Conservation (phyloP, 768 basidiomycete species). For the Sistotremastrum niveocremeum region DNA sequence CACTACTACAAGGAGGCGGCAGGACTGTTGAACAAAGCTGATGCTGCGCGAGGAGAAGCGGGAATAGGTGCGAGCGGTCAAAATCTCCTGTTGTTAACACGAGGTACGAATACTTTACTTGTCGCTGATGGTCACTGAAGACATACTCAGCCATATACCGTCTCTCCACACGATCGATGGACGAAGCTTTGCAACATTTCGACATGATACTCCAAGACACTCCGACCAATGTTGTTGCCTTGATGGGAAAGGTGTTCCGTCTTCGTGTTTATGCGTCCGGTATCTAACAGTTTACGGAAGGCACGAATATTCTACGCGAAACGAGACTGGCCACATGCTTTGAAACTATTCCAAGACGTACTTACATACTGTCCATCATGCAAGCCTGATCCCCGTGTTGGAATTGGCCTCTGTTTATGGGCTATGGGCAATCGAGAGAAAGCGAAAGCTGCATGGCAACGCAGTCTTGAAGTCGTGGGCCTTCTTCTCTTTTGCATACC, state of each 20-base stretch:
- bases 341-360: conserved; percentile 78
- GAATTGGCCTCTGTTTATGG: conserved; percentile 92
- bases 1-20: conserved; percentile 61
- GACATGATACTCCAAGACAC: conserved; percentile 64
- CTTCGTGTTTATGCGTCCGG: neutral
- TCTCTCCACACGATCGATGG: conserved; percentile 65
- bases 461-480: conserved; percentile 74
- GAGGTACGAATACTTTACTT: conserved; percentile 31
- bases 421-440: conserved; percentile 70
- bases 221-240: conserved; percentile 77
- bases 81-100: conserved; percentile 40
- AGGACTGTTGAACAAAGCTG: conserved; percentile 45
- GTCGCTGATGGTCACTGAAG: conserved; percentile 1
- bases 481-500: neutral
- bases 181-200: conserved; percentile 72
- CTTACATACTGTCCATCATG: conserved; percentile 66
- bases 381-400: conserved; percentile 86
- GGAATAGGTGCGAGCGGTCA: conserved; percentile 44
- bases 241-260: conserved; percentile 63
- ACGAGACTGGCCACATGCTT: conserved; percentile 62
- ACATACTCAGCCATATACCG: conserved; percentile 55
- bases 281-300: conserved; percentile 21
- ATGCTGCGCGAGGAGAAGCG: conserved; percentile 40
- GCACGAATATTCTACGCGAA: conserved; percentile 77
- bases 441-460: conserved; percentile 83